Evolutionary conservation across 2,329 filamentous ascomycete genomes (phyloP).

Genomic region (Didymella glomerata): DNA sequence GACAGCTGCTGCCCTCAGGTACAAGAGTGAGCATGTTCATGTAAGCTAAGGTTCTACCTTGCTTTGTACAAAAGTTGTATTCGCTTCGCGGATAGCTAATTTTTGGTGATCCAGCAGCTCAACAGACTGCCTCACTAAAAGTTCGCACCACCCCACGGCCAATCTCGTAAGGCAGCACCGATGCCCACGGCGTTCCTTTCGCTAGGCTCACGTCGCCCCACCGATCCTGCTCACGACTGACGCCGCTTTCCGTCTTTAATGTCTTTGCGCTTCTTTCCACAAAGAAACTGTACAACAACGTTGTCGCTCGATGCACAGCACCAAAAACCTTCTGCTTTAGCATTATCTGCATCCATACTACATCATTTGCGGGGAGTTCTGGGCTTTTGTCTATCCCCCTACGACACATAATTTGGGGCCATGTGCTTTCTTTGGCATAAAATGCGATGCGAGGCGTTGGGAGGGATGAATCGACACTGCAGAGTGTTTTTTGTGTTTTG

Average conservation of each 20-base stretch:
- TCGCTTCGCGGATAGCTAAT: constrained; percentile 44
- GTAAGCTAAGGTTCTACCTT: constrained; percentile 47
- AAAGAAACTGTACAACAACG: constrained; percentile 25
- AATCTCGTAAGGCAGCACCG: constrained; percentile 26
- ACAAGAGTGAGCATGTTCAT: constrained; percentile 20
- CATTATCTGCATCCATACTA: constrained; percentile 24
- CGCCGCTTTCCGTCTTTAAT: constrained; percentile 14
- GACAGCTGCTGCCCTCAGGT: constrained; percentile 4
- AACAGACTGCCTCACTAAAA: constrained; percentile 33
- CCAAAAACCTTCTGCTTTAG: constrained; percentile 19
- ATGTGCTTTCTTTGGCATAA: constrained; percentile 17
- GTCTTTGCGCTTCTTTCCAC: constrained; percentile 18
- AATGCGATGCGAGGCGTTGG: constrained; percentile 23
- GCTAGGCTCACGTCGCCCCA: constrained; percentile 47
- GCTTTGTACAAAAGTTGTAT: constrained; percentile 46
- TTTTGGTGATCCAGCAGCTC: constrained; percentile 38
- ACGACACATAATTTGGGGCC: constrained; percentile 15
- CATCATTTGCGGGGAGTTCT: constrained; percentile 31
- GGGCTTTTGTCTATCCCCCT: constrained; percentile 21
- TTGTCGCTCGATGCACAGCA: constrained; percentile 18
- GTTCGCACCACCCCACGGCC: constrained; percentile 26
- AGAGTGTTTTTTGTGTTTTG: constrained; percentile 15
- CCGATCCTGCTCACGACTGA: constrained; percentile 11
- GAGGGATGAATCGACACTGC: constrained; percentile 10
- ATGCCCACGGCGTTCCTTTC: constrained; percentile 46